Percentiles rank a stretch among this genome's conserved stretches.
Evolutionary conservation across 2,329 filamentous ascomycete genomes (phyloP).

Genomic region (Exophiala dermatitidis): DNA sequence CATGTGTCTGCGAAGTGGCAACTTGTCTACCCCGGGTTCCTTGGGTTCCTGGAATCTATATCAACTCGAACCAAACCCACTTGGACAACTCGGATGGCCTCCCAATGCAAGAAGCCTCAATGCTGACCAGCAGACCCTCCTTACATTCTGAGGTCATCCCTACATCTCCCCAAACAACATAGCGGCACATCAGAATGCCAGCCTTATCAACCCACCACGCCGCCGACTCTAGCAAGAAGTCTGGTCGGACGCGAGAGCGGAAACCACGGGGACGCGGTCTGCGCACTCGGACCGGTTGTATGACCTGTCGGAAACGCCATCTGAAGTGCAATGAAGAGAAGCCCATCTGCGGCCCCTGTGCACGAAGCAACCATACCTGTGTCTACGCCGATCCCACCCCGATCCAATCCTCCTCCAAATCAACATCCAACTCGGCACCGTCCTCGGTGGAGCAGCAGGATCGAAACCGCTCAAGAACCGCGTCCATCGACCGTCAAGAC

Average conservation of each 20-base stretch:
- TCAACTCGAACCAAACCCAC: not conserved
- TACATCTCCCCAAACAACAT: not conserved
- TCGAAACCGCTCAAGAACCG: not conserved
- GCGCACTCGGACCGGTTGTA: constrained; percentile 86
- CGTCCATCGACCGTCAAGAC: not conserved
- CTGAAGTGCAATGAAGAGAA: constrained; percentile 97
- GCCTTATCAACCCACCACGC: not conserved
- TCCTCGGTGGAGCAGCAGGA: not conserved
- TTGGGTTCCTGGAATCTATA: not conserved
- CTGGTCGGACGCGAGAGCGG: not conserved
- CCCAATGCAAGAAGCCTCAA: not conserved
- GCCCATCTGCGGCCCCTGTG: constrained; percentile 62
- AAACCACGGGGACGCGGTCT: constrained; percentile 3
- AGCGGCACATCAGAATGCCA: not conserved
- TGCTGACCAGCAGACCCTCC: not conserved
- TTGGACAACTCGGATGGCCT: no score
- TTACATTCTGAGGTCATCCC: not conserved
- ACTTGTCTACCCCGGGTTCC: not conserved
- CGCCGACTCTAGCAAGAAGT: not conserved
- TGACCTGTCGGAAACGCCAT: constrained; percentile 83
- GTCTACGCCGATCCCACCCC: not conserved
- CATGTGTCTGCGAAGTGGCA: not conserved
- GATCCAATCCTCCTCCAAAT: not conserved
- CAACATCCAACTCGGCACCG: not conserved
- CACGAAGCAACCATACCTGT: not conserved